Evolutionary conservation across 495 filamentous ascomycete genomes (phyloP), one percentile per base, ranked within the genome.

Genomic region (Stereocaulon alpinum): DNA sequence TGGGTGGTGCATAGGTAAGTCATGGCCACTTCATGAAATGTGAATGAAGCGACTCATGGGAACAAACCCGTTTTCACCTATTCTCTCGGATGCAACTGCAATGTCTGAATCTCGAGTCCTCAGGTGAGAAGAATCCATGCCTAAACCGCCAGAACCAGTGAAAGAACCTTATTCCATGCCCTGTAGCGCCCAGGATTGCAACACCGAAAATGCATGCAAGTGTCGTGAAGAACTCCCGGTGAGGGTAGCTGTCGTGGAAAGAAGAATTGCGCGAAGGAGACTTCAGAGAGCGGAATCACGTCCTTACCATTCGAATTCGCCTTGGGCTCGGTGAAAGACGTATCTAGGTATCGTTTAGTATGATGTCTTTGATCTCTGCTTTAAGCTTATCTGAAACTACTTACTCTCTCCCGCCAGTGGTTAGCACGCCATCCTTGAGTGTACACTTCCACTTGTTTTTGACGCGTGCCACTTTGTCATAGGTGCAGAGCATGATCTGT

Each of bases 361-460:
- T 27, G 6, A 20, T 4, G 14, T 12, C 41, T 29, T 7, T 34
- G 12, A 34, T 50, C 30, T 1, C 30, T 49, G 61, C 50, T 6
- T 4, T 29, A 27, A 66, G 63, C 51, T 17, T 45, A 24, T 53
- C 43, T 11, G 5, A 18, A 17, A 49, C 5, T 20, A 79, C 84
- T 73, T 71, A 88, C 81, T 99, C 93, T 71, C 86, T 91, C 62
- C 86, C 85, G 63, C 89, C 88, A 41, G 91, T 87, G 51, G 86
- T 95, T 62, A 99, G 77, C 17, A 99, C 88, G 18, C 93, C 93
- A 66, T 99, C 93, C 76, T 97, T 97, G 56, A 99, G 80, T 6
- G 87, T 88, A 74, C 93, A 99, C 84, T 99, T 99, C 93, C 93
- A 99, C 85, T 97, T 99, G 72, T 96, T 99, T 84, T 99, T 99